Percentiles rank a stretch among this genome's conserved stretches.
Evolutionary conservation across 768 basidiomycete genomes (phyloP).

Genomic region (Leucocoprinus leucothites): DNA sequence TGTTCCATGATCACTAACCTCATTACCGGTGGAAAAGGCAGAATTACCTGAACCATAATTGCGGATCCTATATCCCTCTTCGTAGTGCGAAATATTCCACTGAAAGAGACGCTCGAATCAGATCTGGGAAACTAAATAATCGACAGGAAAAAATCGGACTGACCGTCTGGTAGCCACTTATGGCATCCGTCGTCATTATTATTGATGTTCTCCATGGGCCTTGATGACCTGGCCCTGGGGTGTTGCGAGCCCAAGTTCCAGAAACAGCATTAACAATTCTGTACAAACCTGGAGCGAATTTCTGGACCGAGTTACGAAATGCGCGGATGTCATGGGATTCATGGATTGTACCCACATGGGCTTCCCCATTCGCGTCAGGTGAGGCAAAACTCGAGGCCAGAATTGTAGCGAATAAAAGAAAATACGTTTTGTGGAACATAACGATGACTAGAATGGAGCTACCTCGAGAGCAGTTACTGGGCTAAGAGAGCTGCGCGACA

Average conservation of each 20-base stretch:
- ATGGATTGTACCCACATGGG: too few relatives aligned
- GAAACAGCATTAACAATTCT: neutral
- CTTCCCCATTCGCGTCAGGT: too few relatives aligned
- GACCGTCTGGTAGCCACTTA: neutral
- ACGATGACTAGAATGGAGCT: too few relatives aligned
- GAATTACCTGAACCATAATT: neutral
- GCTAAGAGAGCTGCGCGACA: too few relatives aligned
- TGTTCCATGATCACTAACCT: neutral
- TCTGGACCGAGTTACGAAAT: neutral
- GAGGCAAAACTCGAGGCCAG: too few relatives aligned
- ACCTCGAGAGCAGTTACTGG: too few relatives aligned
- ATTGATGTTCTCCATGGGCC: slow-evolving; percentile 2
- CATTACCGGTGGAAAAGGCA: neutral
- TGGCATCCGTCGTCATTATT: neutral
- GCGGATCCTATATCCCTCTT: slow-evolving; percentile 8
- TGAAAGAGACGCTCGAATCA: too few relatives aligned
- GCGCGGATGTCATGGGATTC: neutral
- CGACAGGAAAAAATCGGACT: too few relatives aligned
- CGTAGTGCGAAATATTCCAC: slow-evolving; percentile 1
- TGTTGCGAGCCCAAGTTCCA: neutral
- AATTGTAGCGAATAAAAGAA: too few relatives aligned
- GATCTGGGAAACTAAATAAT: too few relatives aligned
- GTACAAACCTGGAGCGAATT: neutral
- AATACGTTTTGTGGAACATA: too few relatives aligned
- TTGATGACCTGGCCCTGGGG: slow-evolving; percentile 6